Evolutionary conservation across 176 grass and related monocot species (phyloP).

Genomic region (Carex pumila): DNA sequence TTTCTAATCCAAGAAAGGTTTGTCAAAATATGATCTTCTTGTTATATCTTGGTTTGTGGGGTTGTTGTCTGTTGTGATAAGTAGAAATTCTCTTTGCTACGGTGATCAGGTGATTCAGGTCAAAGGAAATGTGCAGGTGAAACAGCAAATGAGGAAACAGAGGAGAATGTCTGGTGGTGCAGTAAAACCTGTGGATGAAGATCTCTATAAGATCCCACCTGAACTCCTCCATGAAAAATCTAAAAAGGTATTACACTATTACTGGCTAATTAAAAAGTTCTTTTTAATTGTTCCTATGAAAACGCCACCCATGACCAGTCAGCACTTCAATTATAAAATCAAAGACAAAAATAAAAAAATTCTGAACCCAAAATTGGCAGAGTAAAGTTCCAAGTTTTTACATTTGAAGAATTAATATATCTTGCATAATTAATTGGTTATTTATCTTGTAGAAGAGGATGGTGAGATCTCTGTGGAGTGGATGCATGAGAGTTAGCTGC

Average conservation of each 20-base stretch:
- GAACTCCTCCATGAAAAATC: constrained; percentile 38
- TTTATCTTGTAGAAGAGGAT: constrained; percentile 41
- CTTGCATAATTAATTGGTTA: background rate
- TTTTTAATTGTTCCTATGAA: background rate
- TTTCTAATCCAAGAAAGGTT: constrained; percentile 28
- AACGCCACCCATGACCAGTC: too few species aligned
- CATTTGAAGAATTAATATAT: background rate
- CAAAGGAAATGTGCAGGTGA: constrained; percentile 32
- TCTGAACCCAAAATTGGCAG: too few species aligned
- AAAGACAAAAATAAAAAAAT: too few species aligned
- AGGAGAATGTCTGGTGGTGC: background rate
- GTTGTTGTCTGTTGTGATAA: background rate
- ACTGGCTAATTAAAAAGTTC: background rate
- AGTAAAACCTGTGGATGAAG: constrained; percentile 48
- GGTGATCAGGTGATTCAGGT: constrained; percentile 23
- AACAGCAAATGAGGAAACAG: constrained; percentile 25
- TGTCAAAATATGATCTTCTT: background rate
- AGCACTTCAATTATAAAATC: too few species aligned
- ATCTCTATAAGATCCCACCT: constrained; percentile 74
- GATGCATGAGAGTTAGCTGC: constrained; percentile 53
- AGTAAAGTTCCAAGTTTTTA: background rate
- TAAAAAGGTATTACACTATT: constrained; percentile 28
- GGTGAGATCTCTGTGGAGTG: constrained; percentile 56
- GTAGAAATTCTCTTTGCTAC: background rate
- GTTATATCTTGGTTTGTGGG: background rate